A percentile compares a stretch with the other conserved stretches of the same genome.
These are phyloP conservation scores for Aspergillus quadricinctus DNA, from an alignment of 2,329 filamentous ascomycete genomes.

Conservation along the genomic window DNA sequence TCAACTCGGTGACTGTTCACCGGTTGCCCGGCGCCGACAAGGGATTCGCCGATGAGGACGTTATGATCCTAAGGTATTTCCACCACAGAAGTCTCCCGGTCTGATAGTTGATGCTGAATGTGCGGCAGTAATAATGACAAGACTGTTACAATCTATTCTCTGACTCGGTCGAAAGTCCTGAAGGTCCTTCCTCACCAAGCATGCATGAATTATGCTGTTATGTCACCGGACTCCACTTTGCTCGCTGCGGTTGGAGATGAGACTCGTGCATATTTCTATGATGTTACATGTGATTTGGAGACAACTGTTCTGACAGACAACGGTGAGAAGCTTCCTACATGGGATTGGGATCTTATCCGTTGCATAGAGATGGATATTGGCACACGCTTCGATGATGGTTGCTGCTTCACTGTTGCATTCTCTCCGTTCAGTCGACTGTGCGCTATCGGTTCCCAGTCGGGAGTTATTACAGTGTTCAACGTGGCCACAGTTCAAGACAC, in stretches of 20 bases:
- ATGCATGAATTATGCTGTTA: conserved; percentile 88
- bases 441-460: conserved; percentile 48
- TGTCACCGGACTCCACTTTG: conserved; percentile 80
- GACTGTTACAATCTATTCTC: conserved; percentile 76
- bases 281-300: conserved; percentile 30
- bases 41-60: conserved; percentile 49
- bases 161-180: conserved; percentile 64
- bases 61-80: conserved; percentile 48
- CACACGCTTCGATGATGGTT: conserved; percentile 37
- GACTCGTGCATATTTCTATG: conserved; percentile 80
- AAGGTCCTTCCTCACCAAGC: conserved; percentile 71
- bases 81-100: conserved; percentile 16
- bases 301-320: conserved; percentile 23
- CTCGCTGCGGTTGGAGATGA: conserved; percentile 85
- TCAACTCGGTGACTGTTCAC: conserved; percentile 64
- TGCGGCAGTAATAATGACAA: conserved; percentile 82
- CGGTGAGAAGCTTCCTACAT: conserved; percentile 34
- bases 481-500: conserved; percentile 28
- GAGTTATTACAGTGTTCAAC: conserved; percentile 45
- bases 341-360: conserved; percentile 39
- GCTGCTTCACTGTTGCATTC: conserved; percentile 47
- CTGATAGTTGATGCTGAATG: conserved; percentile 54
- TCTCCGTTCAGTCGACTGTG: conserved; percentile 47
- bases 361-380: conserved; percentile 40
- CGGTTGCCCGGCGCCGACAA: conserved; percentile 45